Percentiles rank a stretch among this genome's conserved stretches.
phyloP scores from a whole-genome alignment of 345 rosid species.

The Microthlaspi erraticum region DNA sequence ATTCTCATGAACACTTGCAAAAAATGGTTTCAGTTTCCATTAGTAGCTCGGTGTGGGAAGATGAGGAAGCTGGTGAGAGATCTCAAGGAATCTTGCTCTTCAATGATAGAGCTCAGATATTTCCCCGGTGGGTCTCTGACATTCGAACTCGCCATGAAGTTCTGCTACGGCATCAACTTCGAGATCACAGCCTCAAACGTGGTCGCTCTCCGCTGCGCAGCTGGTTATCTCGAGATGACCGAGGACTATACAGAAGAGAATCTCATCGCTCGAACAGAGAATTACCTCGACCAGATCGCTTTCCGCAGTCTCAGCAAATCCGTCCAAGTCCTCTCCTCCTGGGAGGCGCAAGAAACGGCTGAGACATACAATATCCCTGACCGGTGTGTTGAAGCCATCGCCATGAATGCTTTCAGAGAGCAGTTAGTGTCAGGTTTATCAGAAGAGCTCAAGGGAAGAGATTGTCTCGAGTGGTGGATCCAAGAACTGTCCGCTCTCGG shows the following conservation, averaged over 20 bases:
- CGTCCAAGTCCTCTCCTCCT: slow-evolving; percentile 63
- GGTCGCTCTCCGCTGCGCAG: slow-evolving; percentile 69
- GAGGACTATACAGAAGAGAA: slow-evolving; percentile 79
- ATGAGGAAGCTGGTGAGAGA: slow-evolving; percentile 70
- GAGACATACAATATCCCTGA: slow-evolving; percentile 62
- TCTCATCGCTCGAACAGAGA: slow-evolving; percentile 63
- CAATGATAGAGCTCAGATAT: slow-evolving; percentile 60
- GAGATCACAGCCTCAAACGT: slow-evolving; percentile 77
- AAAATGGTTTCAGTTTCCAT: slow-evolving; percentile 65
- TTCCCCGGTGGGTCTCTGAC: slow-evolving; percentile 77
- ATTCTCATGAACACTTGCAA: not conserved
- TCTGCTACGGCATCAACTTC: slow-evolving; percentile 88
- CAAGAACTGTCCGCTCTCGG: slow-evolving; percentile 72
- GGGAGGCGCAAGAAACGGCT: slow-evolving; percentile 54
- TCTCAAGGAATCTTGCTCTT: slow-evolving; percentile 56
- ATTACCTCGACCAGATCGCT: slow-evolving; percentile 60
- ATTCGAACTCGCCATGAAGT: slow-evolving; percentile 87
- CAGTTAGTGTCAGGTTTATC: slow-evolving; percentile 68
- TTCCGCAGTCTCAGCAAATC: slow-evolving; percentile 69
- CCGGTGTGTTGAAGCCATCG: slow-evolving; percentile 74
- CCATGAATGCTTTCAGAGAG: slow-evolving; percentile 75
- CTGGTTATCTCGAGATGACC: slow-evolving; percentile 83
- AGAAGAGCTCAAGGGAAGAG: slow-evolving; percentile 58
- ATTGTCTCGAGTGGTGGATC: slow-evolving; percentile 75
- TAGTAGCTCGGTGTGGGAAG: slow-evolving; percentile 84